Conservation (phyloP, 2,329 filamentous ascomycete genomes). For the Epichloe aotearoae region DNA sequence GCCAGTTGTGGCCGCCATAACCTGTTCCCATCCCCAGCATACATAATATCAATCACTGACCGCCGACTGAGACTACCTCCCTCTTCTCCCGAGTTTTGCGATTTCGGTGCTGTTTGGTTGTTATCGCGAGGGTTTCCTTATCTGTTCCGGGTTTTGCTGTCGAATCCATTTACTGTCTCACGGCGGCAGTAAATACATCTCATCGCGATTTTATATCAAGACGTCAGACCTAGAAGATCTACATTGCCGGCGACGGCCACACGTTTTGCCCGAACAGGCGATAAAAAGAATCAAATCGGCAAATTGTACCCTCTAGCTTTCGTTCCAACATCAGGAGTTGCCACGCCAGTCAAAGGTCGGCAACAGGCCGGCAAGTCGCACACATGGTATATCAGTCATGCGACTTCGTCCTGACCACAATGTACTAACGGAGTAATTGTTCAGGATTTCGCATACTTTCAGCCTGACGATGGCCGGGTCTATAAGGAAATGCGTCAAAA, state of each 20-base stretch:
- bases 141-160: constrained; percentile 4
- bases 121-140: constrained; percentile 18
- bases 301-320: too few relatives aligned
- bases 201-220: not conserved
- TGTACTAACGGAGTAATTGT: not conserved
- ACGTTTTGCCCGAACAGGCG: not conserved
- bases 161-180: constrained; percentile 10
- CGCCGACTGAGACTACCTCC: constrained; percentile 25
- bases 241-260: constrained; percentile 26
- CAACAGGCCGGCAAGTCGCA: not conserved
- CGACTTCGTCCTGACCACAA: not conserved
- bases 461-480: constrained; percentile 24
- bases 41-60: constrained; percentile 34
- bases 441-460: constrained; percentile 24
- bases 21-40: constrained; percentile 11
- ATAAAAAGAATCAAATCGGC: not conserved
- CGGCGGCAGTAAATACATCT: constrained; percentile 8
- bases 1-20: not conserved
- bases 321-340: not conserved
- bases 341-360: not conserved
- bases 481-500: constrained; percentile 41
- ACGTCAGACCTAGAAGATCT: constrained; percentile 9
- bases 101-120: constrained; percentile 21
- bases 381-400: constrained; percentile 2
- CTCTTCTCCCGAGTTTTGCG: constrained; percentile 28